Evolutionary conservation across 1,139 yeast genomes (phyloP).

Genomic region (Kurtzmaniella natalensis): DNA sequence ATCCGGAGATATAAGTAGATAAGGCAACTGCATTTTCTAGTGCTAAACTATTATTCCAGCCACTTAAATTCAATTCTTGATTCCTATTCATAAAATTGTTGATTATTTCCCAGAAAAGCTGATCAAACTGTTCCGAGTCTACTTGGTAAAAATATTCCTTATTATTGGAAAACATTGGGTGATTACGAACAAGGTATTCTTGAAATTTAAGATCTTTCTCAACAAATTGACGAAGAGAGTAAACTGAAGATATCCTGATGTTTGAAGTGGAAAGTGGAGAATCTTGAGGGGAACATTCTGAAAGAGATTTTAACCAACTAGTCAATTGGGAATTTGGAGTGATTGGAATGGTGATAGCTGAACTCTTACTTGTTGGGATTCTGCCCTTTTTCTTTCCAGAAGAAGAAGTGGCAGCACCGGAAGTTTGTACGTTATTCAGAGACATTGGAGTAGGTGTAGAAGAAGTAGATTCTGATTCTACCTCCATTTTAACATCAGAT

Average conservation of each 20-base stretch:
- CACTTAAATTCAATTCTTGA: neutral
- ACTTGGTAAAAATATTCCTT: constrained; percentile 10
- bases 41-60: constrained; percentile 23
- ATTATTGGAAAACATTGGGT: constrained; percentile 8
- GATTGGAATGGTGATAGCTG: constrained; percentile 13
- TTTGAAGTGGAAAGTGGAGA: constrained; percentile 21
- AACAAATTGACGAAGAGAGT: constrained; percentile 48
- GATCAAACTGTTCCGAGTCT: constrained; percentile 33
- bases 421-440: neutral
- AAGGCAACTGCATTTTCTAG: constrained; percentile 27
- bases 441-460: neutral
- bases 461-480: neutral
- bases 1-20: constrained; percentile 20
- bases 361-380: neutral
- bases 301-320: constrained; percentile 18
- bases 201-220: constrained; percentile 46
- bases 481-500: neutral
- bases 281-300: constrained; percentile 21
- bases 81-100: constrained; percentile 15
- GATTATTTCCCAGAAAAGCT: constrained; percentile 42
- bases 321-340: constrained; percentile 26
- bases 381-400: neutral
- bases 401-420: neutral
- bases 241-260: constrained; percentile 37
- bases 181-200: constrained; percentile 22